These are phyloP conservation scores for Saccharomyces hybrid DNA, from an alignment of 1,139 yeast genomes.

Conservation along the genomic window DNA sequence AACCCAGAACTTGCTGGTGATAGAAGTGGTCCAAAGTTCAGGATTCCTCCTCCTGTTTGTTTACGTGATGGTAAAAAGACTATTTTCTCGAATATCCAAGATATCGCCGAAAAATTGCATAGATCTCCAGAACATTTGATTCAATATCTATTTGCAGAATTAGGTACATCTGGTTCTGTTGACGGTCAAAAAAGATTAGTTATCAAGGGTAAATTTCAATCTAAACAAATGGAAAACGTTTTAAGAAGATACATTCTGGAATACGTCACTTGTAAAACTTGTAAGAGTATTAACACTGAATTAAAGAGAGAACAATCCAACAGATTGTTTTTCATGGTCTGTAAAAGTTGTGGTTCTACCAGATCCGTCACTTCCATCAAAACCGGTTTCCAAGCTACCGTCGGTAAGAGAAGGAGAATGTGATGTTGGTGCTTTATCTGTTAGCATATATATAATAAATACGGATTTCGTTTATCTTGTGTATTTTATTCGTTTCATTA, in stretches of 20 bases:
- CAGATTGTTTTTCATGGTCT: constrained; percentile 94
- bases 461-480: constrained; percentile 4
- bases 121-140: constrained; percentile 96
- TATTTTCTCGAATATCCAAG: constrained; percentile 91
- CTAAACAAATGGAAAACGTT: constrained; percentile 94
- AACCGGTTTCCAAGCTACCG: constrained; percentile 99
- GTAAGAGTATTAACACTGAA: constrained; percentile 95
- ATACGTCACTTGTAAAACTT: constrained; percentile 96
- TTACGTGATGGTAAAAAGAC: constrained; percentile 99
- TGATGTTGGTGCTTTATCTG: constrained; percentile 12
- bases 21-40: constrained; percentile 83
- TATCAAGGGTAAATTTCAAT: constrained; percentile 96
- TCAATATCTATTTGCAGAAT: constrained; percentile 93
- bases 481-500: constrained; percentile 6
- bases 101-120: constrained; percentile 87
- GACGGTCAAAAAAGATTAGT: constrained; percentile 96
- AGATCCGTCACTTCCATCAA: constrained; percentile 96
- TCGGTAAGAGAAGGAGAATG: constrained; percentile 37
- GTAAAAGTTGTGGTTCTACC: constrained; percentile 97
- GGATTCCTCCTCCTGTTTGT: constrained; percentile 96
- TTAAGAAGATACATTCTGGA: constrained; percentile 94
- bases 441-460: constrained; percentile 3
- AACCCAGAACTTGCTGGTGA: constrained; percentile 99
- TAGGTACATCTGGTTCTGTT: constrained; percentile 98
- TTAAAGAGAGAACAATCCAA: constrained; percentile 91